Base-by-base conservation (phyloP, 768 basidiomycete species). In the Leccinum incarnatum region DNA sequence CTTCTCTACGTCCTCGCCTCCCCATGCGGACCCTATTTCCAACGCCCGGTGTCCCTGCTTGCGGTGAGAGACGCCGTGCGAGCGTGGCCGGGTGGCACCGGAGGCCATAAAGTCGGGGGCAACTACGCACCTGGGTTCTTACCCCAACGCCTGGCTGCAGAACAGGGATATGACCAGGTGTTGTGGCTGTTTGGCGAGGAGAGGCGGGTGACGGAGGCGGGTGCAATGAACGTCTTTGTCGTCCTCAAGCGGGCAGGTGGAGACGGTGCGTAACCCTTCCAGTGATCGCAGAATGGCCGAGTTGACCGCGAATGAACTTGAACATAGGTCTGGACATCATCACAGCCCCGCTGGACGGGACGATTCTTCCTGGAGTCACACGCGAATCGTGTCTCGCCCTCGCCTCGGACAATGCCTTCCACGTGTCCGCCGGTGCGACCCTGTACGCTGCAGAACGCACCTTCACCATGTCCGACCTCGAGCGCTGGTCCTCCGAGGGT, bases 301-400 rank as follows among this genome's bases (percentile, higher is more conserved):
- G n/a, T 14, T 30, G 6, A 32, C 21, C 21, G 9, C 8, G 29
- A 23, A 27, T 5, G 29, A 14, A 51, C 10, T 32, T 27, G 30
- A 34, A 51, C 17, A 50, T 34, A 49, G 56, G 77, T n/a, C 71
- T 84, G 58, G 93, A 98, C 70, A 79, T 97, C 54, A 79, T 93
- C 62, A 97, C 96, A 1, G 91, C 95, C 2, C 89, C 93, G 14
- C 76, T 97, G 59, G 93, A 91, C 69, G 94, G 95, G 52, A 89
- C 92, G 74, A 93, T 98, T 67, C 83, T 98, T 2, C 94, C 95
- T 2, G 93, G 95, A 48, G 85, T 98, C 25, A 97, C 95, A 7
- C 86, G 95, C 61, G 89, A 90, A 66, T 94, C 92, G 27, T 86
- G 91, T 46, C 81, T 97, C 40, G 67, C 79, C 0, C 86, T 98